Evolutionary conservation across 495 filamentous ascomycete species (phyloP).

Genomic region (Daldinia bambusicola): DNA sequence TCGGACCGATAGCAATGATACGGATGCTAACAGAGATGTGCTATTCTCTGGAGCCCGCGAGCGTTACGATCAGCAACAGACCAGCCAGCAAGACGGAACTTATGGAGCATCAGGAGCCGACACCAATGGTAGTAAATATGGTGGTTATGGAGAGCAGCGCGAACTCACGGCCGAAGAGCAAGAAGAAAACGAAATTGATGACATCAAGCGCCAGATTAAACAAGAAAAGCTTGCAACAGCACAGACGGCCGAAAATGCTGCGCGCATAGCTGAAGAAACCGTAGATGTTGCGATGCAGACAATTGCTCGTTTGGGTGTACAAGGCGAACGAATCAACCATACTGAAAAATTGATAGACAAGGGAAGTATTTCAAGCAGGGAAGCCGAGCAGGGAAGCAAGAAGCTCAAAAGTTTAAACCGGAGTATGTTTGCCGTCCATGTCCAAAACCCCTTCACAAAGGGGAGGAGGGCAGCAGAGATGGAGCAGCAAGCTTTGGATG

Average conservation of each 20-base stretch:
- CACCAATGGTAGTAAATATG: constrained; percentile 57
- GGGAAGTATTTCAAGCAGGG: constrained; percentile 52
- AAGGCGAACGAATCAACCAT: constrained; percentile 81
- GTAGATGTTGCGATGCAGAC: constrained; percentile 77
- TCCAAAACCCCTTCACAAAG: constrained; percentile 81
- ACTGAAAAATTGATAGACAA: constrained; percentile 79
- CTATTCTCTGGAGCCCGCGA: constrained; percentile 72
- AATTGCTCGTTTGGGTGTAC: constrained; percentile 73
- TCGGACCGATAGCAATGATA: constrained; percentile 63
- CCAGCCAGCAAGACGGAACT: constrained; percentile 29
- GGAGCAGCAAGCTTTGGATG: constrained; percentile 70
- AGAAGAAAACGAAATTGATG: constrained; percentile 70
- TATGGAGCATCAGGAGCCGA: constrained; percentile 54
- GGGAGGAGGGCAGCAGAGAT: constrained; percentile 59
- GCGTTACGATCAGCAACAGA: constrained; percentile 57
- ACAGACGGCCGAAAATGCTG: constrained; percentile 73
- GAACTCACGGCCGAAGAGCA: constrained; percentile 78
- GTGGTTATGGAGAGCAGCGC: constrained; percentile 71
- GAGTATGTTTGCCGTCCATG: constrained; percentile 84
- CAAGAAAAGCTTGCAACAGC: constrained; percentile 79
- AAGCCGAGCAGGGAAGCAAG: constrained; percentile 75
- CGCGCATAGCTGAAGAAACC: constrained; percentile 72
- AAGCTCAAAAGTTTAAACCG: constrained; percentile 79
- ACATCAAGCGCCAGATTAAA: constrained; percentile 77
- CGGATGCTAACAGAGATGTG: constrained; percentile 69